Evolutionary conservation across 352 stramenopile species (phyloP).

Genomic region (Pseudoperonospora humuli): DNA sequence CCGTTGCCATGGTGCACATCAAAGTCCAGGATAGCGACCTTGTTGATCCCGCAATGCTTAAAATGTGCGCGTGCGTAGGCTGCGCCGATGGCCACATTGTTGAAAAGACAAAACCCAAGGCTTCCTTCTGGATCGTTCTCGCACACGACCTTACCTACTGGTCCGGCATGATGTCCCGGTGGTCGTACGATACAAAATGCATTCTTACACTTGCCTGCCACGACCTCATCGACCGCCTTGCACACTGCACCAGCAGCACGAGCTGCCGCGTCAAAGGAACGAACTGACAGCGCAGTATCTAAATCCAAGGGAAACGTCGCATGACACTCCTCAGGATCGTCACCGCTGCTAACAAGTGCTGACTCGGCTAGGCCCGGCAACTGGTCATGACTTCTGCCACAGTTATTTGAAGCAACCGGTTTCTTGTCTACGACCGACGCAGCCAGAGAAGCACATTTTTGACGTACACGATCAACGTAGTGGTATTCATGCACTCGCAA

Average conservation of each 20-base stretch:
- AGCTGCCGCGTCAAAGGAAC: constrained; percentile 68
- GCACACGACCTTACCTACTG: constrained; percentile 90
- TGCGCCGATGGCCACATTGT: constrained; percentile 96
- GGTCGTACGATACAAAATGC: constrained; percentile 95
- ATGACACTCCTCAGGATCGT: constrained; percentile 30
- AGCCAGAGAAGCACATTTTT: constrained; percentile 35
- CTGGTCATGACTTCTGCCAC: constrained; percentile 4
- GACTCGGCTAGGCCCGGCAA: constrained; percentile 1
- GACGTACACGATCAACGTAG: constrained; percentile 75
- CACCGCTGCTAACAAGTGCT: constrained; percentile 3
- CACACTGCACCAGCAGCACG: constrained; percentile 80
- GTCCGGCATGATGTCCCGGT: constrained; percentile 95
- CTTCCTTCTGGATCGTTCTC: constrained; percentile 85
- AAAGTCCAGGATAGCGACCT: constrained; percentile 96
- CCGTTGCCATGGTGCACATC: constrained; percentile 98
- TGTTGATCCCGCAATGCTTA: constrained; percentile 85
- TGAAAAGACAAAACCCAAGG: constrained; percentile 96
- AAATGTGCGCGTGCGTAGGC: constrained; percentile 93
- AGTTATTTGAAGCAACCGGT: constrained; percentile 10
- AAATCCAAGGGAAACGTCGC: constrained; percentile 47
- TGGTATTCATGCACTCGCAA: constrained; percentile 86
- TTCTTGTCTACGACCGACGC: constrained; percentile 8
- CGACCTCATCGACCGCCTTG: constrained; percentile 76
- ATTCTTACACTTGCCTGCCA: constrained; percentile 88
- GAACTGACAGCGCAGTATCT: constrained; percentile 74